Base-by-base conservation (phyloP, 768 basidiomycete genomes). In the Serpula lacrymans region DNA sequence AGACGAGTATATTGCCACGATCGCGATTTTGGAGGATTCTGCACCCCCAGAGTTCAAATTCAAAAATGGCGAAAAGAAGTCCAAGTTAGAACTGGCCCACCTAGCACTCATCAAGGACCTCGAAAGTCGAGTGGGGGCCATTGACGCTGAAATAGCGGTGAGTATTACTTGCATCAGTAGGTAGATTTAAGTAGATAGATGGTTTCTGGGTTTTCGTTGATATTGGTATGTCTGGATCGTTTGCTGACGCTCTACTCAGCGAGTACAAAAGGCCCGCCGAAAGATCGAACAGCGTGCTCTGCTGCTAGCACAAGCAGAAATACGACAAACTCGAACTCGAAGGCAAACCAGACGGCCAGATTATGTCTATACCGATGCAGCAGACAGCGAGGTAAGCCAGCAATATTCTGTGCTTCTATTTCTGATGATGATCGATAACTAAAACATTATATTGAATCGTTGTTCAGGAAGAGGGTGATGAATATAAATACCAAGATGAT, bases 251-350 rank as follows among this genome's bases (percentile, higher is more conserved):
- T 36, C 28, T 54, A 37, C 47, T 43, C 52, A 92, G 89, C 79
- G 87, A 39, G 75, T 88, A 28, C 78, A 80, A 56, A 82, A 75
- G 55, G 78, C 71, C 17, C 75, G 80, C 46, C 79, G 74, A 64
- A 84, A 80, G 63, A 70, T 86, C 35, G 80, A 88, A 54, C 80
- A 86, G 55, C 74, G 72, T 34, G 71, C 77, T 32, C 57, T 79
- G 27, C 65, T 82, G 42, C 65, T 82, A 48, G 85, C 81, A 14
- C 86, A 88, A 58, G 80, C 84, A 26, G 88, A 89, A 58, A 65
- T 88, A 43, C 77, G 88, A 46, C 79, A 82, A 60, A 90, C 87
- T 20, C 75, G 89, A 45, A 90, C 88, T 14, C 74, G 88, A 45
- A 73, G 84, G 39, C 75, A 77, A 62, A 80, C 82, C 3, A 75